phyloP scores from a whole-genome alignment of 371 early-diverging fungal genomes.

The Mucor velutinosus region DNA sequence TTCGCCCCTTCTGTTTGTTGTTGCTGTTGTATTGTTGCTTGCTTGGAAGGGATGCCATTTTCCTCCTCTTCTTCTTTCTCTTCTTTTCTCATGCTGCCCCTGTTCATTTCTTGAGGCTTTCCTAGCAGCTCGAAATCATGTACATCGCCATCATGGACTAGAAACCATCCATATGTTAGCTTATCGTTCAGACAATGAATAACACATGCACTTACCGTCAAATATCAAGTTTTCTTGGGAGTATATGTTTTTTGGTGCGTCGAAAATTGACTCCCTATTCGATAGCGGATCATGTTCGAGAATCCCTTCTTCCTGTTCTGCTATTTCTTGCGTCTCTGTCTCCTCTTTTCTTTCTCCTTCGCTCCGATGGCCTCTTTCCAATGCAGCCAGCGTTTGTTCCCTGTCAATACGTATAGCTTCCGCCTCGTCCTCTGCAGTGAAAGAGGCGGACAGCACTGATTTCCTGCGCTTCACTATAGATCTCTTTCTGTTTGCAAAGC shows the following conservation, averaged over 20 bases:
- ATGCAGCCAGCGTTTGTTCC: constrained; percentile 16
- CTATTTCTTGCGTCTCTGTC: background rate
- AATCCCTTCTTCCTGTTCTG: background rate
- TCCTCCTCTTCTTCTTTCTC: background rate
- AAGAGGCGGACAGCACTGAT: constrained; percentile 50
- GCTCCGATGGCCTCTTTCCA: constrained; percentile 15
- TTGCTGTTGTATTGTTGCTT: background rate
- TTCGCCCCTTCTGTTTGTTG: background rate
- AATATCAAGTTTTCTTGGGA: constrained; percentile 4
- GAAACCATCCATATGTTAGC: background rate
- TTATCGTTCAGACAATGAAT: background rate
- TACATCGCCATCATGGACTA: background rate
- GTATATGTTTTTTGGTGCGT: background rate
- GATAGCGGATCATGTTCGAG: background rate
- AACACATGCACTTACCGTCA: background rate
- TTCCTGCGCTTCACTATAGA: constrained; percentile 40
- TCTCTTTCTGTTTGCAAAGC: constrained; percentile 34
- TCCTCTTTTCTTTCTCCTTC: background rate
- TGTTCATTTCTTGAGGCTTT: background rate
- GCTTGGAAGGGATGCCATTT: background rate
- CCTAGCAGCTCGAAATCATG: background rate
- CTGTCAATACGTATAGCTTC: constrained; percentile 18
- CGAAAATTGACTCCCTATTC: background rate
- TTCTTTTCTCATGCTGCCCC: background rate
- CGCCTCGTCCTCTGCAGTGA: constrained; percentile 43